Evolutionary conservation across 1,284 basidiomycete species (phyloP).

Genomic region (Boletus subluridellus): DNA sequence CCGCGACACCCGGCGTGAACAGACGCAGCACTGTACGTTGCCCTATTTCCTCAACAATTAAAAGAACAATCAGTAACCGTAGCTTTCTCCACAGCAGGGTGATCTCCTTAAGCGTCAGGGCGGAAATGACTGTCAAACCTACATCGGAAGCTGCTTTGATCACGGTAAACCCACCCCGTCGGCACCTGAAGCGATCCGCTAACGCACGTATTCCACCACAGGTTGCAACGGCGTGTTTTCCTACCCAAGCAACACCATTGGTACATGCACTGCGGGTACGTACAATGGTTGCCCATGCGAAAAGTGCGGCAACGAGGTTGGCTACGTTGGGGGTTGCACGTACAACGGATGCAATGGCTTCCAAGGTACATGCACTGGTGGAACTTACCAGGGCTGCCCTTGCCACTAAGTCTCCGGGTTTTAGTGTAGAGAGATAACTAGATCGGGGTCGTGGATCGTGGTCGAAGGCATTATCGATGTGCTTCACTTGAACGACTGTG

Average conservation of each 20-base stretch:
- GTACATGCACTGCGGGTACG: not conserved
- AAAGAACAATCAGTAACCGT: not conserved
- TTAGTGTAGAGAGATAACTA: not conserved
- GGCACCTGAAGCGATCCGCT: not conserved
- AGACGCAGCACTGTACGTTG: conserved; percentile 1
- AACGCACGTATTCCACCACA: not conserved
- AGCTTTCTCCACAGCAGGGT: not conserved
- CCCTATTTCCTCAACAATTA: not conserved
- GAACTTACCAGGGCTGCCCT: not conserved
- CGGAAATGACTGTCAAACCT: not conserved
- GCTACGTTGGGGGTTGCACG: not conserved
- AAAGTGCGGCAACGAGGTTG: not conserved
- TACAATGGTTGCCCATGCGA: not conserved
- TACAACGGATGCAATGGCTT: not conserved
- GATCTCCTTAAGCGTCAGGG: not conserved
- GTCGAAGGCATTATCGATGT: not conserved
- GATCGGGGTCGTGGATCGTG: not conserved
- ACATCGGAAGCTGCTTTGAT: not conserved
- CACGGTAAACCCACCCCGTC: not conserved
- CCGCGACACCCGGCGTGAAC: conserved; percentile 1
- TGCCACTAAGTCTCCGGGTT: not conserved
- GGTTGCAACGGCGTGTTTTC: not conserved
- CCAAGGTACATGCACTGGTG: not conserved
- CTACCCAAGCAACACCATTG: not conserved
- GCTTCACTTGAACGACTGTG: too few species aligned